phyloP scores from a whole-genome alignment of 2,329 filamentous ascomycete species.

The Chaetomium olivaceum region DNA sequence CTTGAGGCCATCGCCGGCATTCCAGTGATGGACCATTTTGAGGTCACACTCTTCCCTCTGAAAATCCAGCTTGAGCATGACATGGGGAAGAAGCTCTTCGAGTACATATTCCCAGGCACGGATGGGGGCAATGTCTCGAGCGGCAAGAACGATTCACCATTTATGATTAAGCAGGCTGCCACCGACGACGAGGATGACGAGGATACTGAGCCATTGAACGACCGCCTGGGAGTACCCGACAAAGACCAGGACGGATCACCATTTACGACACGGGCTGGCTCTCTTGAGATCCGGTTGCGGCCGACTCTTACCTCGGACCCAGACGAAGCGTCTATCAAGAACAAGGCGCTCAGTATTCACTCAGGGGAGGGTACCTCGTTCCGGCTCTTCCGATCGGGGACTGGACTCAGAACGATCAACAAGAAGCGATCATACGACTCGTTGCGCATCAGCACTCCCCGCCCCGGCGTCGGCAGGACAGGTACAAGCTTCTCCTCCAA shows the following conservation, averaged over 20 bases:
- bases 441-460: conserved; percentile 46
- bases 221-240: conserved; percentile 43
- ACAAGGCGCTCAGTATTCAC: conserved; percentile 53
- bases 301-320: conserved; percentile 72
- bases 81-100: conserved; percentile 87
- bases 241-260: conserved; percentile 47
- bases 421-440: conserved; percentile 62
- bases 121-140: conserved; percentile 51
- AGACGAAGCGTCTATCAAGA: conserved; percentile 38
- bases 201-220: conserved; percentile 40
- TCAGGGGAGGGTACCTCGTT: conserved; percentile 53
- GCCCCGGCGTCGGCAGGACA: conserved; percentile 49
- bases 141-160: conserved; percentile 61
- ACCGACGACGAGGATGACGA: conserved; percentile 50
- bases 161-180: conserved; percentile 52
- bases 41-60: conserved; percentile 89
- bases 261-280: conserved; percentile 66
- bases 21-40: conserved; percentile 94
- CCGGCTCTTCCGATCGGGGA: conserved; percentile 52
- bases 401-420: conserved; percentile 45
- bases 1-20: conserved; percentile 97
- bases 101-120: conserved; percentile 93
- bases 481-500: conserved; percentile 46
- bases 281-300: conserved; percentile 77
- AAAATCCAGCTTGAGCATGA: conserved; percentile 93